A percentile compares a stretch with the other conserved stretches of the same genome.
Evolutionary conservation across 2,329 filamentous ascomycete species (phyloP).

Genomic region (Hypocreales sp.): DNA sequence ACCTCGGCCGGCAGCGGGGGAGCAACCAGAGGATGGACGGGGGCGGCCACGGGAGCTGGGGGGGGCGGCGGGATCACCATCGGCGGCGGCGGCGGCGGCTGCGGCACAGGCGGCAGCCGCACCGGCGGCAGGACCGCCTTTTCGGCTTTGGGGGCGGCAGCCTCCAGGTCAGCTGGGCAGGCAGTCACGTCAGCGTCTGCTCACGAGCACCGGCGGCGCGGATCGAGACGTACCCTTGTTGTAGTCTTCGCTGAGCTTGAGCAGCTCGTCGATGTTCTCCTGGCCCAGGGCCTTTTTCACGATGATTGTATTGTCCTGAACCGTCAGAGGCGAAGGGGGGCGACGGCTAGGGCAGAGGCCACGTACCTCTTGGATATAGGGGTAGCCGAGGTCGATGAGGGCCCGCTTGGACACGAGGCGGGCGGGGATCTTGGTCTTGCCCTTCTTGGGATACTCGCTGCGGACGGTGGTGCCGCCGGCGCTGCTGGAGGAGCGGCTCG

Average conservation of each 20-base stretch:
- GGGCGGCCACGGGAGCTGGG: conserved; percentile 15
- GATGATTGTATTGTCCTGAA: conserved; percentile 62
- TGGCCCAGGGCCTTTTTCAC: conserved; percentile 76
- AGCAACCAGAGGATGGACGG: conserved; percentile 15
- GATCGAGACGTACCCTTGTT: conserved; percentile 39
- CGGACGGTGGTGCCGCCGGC: conserved; percentile 34
- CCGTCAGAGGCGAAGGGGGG: conserved; percentile 1
- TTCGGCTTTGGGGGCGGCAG: conserved; percentile 1
- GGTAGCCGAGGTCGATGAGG: conserved; percentile 72
- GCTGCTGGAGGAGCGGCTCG: conserved; percentile 29
- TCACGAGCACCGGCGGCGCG: too few species aligned
- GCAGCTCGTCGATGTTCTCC: conserved; percentile 80
- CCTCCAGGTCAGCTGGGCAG: conserved; percentile 25
- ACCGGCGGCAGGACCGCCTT: conserved; percentile 15
- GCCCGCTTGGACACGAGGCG: conserved; percentile 67
- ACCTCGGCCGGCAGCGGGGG: conserved; percentile 19
- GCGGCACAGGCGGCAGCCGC: conserved; percentile 14
- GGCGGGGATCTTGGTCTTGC: conserved; percentile 77
- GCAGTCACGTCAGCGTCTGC: too few species aligned
- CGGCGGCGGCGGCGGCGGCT: conserved; percentile 13
- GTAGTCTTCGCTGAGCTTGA: conserved; percentile 68
- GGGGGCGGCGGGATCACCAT: conserved; percentile 12
- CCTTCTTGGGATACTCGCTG: conserved; percentile 61
- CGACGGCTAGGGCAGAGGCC: rapidly evolving
- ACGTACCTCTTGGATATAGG: conserved; percentile 70